Conservation (phyloP, 768 basidiomycete genomes). For the Lactarius quietus region DNA sequence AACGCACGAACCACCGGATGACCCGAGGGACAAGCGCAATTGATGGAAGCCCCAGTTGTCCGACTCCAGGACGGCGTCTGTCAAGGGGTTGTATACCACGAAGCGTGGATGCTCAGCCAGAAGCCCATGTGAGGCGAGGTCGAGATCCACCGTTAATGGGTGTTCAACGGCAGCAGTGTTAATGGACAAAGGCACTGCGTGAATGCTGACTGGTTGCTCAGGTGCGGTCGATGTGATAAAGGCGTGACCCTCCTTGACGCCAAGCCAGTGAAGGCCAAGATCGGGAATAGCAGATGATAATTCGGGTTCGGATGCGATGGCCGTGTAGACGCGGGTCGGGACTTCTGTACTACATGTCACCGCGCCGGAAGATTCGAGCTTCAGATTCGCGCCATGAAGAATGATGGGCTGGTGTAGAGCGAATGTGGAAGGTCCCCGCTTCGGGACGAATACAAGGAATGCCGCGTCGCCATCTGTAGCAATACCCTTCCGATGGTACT, state of each 20-base stretch:
- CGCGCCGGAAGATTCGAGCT: slow-evolving; percentile 12
- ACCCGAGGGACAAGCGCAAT: slow-evolving; percentile 29
- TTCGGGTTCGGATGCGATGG: slow-evolving; percentile 14
- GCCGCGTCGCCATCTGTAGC: slow-evolving; percentile 17
- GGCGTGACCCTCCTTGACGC: slow-evolving; percentile 20
- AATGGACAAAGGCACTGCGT: slow-evolving; percentile 18
- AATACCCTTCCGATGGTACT: slow-evolving; percentile 20
- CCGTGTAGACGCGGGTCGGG: slow-evolving; percentile 22
- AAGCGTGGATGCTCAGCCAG: slow-evolving; percentile 7
- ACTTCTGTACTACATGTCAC: slow-evolving; percentile 14
- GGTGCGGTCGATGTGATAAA: slow-evolving; percentile 18
- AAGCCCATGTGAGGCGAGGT: slow-evolving; percentile 15
- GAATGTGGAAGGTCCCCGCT: slow-evolving; percentile 16
- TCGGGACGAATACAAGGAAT: slow-evolving; percentile 24
- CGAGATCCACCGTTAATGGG: slow-evolving; percentile 8
- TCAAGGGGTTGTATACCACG: slow-evolving; percentile 9
- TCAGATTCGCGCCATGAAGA: slow-evolving; percentile 23
- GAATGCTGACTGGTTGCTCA: slow-evolving; percentile 14
- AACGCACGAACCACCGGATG: slow-evolving; percentile 33
- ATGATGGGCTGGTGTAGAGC: slow-evolving; percentile 25
- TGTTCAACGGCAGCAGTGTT: slow-evolving; percentile 10
- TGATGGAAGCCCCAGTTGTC: slow-evolving; percentile 19
- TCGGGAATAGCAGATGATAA: slow-evolving; percentile 17
- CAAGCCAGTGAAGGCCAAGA: slow-evolving; percentile 25
- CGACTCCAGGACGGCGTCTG: slow-evolving; percentile 8